Base-by-base conservation (phyloP, 2,329 filamentous ascomycete genomes). In the Leptodontidium sp. region DNA sequence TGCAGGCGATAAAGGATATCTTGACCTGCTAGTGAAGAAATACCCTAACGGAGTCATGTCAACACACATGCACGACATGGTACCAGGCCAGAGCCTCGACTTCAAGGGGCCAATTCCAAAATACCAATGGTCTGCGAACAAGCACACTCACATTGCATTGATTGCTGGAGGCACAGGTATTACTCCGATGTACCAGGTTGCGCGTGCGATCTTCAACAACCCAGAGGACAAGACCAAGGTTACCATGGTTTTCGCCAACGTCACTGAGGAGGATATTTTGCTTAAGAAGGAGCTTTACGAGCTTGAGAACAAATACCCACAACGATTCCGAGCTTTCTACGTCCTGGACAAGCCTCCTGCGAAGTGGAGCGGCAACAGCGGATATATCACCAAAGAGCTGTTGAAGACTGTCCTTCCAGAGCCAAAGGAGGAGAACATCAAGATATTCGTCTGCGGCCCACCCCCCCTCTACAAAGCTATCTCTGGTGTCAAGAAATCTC, bases 181-280 rank as follows among this genome's bases (percentile, higher is more conserved):
- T 81, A 96, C 96, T 12, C 96, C 96, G 75, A 98, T 98, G 95
- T 98, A 93, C 86, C 96, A 99, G 86, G 90, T 99, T 57, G 86
- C 89, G 73, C 93, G 93, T 71, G 87, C 90, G 78, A 97, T 99
- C 83, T 97, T 98, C 90, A 93, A 91, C 82, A 97, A 98, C 88
- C 93, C 95, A 70, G 88, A 93, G 53, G 96, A 99, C 84, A 94
- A 96, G 88, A 99, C 96, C 76, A 97, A 97, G 86, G 94, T 99
- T 52, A 98, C 95, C 6, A 89, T 99, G 40, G 88, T 99, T 47
- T 98, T 95, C 78, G 96, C 93, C 75, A 99, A 98, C 84, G 83
- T 98, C 69, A 85, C 84, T 32, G 93, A 98, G 84, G 88, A 95
- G 73, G 96, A 99, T 78, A 97, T 99, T 71, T 86, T 99, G 62